Percentiles rank a stretch among this genome's conserved stretches.
Evolutionary conservation across 345 rosid genomes (phyloP).

Genomic region (Streptanthus diversifolius): DNA sequence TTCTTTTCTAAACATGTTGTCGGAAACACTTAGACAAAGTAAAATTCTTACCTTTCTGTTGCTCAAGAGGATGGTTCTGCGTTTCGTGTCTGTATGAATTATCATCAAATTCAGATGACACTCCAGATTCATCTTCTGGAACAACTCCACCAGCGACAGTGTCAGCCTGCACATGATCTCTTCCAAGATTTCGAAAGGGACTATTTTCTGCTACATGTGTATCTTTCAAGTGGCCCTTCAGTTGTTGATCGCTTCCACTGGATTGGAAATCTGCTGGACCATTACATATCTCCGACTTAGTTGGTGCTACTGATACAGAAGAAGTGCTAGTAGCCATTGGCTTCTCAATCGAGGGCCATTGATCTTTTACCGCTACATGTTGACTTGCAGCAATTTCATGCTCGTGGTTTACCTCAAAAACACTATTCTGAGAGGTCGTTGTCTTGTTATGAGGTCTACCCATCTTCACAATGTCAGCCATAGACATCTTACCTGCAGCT

Average conservation of each 20-base stretch:
- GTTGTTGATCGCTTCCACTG: conserved; percentile 47
- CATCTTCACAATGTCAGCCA: conserved; percentile 96
- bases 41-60: conserved; percentile 44
- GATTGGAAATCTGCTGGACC: conserved; percentile 47
- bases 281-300: conserved; percentile 45
- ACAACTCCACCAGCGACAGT: conserved; percentile 52
- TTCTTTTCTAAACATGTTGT: not conserved
- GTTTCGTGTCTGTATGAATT: conserved; percentile 50
- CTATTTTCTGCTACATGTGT: conserved; percentile 46
- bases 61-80: conserved; percentile 55
- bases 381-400: conserved; percentile 39
- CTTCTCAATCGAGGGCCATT: conserved; percentile 58
- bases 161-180: conserved; percentile 42
- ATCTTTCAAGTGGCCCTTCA: conserved; percentile 48
- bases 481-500: conserved; percentile 70
- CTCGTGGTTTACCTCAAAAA: conserved; percentile 38
- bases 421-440: not conserved
- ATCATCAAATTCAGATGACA: conserved; percentile 52
- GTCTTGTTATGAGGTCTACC: conserved; percentile 70
- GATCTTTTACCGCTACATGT: conserved; percentile 43
- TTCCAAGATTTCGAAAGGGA: conserved; percentile 37
- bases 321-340: conserved; percentile 42
- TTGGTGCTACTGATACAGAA: conserved; percentile 43
- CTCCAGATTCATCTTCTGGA: conserved; percentile 56
- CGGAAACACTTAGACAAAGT: not conserved